Percentiles rank a stretch among this genome's conserved stretches.
Evolutionary conservation across 208 protist genomes (phyloP).

Genomic region (Wallacemonas sp.): DNA sequence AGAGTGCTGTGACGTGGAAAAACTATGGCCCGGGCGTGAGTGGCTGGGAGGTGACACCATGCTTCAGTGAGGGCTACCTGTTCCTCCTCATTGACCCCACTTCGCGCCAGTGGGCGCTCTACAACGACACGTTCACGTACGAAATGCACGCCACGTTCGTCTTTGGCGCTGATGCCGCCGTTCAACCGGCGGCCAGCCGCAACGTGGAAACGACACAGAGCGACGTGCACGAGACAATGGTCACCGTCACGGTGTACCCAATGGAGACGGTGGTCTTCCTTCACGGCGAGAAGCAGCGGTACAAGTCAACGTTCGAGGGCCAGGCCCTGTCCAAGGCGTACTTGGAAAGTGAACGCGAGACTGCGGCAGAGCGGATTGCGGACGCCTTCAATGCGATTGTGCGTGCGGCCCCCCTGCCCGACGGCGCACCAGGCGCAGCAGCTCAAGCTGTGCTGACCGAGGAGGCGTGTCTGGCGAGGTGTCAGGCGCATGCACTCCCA

Average conservation of each 20-base stretch:
- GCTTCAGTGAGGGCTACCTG: slow-evolving; percentile 43
- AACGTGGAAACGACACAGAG: slow-evolving; percentile 27
- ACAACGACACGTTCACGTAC: slow-evolving; percentile 68
- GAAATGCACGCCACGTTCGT: slow-evolving; percentile 61
- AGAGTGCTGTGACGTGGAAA: slow-evolving; percentile 19
- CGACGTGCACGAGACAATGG: slow-evolving; percentile 23
- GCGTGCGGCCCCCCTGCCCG: too few relatives aligned
- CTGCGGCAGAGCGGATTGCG: slow-evolving; percentile 15
- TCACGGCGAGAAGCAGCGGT: slow-evolving; percentile 29
- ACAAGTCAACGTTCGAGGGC: slow-evolving; percentile 29
- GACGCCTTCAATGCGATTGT: not conserved
- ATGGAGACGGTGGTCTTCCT: slow-evolving; percentile 62
- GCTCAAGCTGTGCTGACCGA: not conserved
- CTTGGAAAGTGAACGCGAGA: slow-evolving; percentile 22
- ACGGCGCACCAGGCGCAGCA: not conserved
- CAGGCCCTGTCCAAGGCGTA: slow-evolving; percentile 47
- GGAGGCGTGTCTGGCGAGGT: slow-evolving; percentile 30
- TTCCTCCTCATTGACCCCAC: slow-evolving; percentile 34
- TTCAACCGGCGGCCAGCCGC: slow-evolving; percentile 13
- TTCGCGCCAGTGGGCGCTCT: slow-evolving; percentile 51
- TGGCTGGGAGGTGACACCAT: slow-evolving; percentile 25
- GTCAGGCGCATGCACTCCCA: slow-evolving; percentile 19
- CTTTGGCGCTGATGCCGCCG: slow-evolving; percentile 23
- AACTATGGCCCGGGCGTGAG: slow-evolving; percentile 32
- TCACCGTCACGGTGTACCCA: slow-evolving; percentile 52